phyloP scores from a whole-genome alignment of 2,329 filamentous ascomycete genomes.

The Penicillium brevicompactum region DNA sequence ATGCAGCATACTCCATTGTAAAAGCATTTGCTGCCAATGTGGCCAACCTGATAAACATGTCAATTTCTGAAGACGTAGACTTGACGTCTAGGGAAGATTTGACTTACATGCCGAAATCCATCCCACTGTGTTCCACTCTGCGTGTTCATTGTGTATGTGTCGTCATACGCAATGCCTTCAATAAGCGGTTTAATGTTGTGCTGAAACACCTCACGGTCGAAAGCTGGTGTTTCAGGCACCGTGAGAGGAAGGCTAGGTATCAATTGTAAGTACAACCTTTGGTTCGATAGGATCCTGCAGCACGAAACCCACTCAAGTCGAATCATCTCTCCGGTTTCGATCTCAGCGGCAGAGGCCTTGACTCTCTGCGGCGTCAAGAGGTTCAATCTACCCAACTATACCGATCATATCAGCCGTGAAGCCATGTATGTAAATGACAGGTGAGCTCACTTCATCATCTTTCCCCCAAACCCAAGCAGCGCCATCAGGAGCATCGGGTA shows the following conservation, averaged over 20 bases:
- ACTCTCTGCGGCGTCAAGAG: constrained; percentile 59
- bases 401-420: not conserved
- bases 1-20: constrained; percentile 42
- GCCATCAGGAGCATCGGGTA: constrained; percentile 55
- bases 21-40: constrained; percentile 39
- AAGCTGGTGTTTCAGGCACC: constrained; percentile 55
- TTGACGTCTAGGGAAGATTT: not conserved
- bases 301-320: constrained; percentile 51
- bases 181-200: constrained; percentile 55
- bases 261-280: not conserved
- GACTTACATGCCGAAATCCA: constrained; percentile 50
- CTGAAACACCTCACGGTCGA: constrained; percentile 55
- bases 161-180: constrained; percentile 45
- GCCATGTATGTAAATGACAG: not conserved
- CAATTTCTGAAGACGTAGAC: not conserved
- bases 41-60: constrained; percentile 35
- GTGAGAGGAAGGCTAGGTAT: constrained; percentile 53
- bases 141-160: constrained; percentile 51
- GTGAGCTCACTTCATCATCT: constrained; percentile 50
- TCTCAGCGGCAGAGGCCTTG: constrained; percentile 55
- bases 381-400: constrained; percentile 51
- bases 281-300: not conserved
- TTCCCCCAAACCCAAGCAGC: constrained; percentile 65
- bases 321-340: constrained; percentile 58
- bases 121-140: constrained; percentile 55